Evolutionary conservation across 768 basidiomycete genomes (phyloP), one percentile per base, ranked within the genome.

Genomic region (Mrakia frigida): DNA sequence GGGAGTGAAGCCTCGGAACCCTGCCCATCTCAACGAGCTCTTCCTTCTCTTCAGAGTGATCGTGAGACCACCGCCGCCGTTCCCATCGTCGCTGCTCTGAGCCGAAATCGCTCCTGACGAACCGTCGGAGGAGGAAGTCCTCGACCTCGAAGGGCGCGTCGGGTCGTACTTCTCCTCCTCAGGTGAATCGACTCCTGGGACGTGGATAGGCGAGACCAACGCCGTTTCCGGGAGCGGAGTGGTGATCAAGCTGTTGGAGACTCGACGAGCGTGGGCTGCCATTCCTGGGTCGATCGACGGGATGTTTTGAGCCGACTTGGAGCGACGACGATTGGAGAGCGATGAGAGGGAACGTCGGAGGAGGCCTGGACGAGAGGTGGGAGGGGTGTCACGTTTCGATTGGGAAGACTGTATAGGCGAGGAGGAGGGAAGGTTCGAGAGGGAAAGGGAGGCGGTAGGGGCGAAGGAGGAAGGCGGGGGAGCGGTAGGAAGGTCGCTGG

Each of bases 311-410:
- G 70, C 5, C 13, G 75, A 73, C n/a, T 76, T 52, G 18, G 46
- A 13, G 25, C 53, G 43, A 25, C 71, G 75, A 28, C 75, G 70
- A 21, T 50, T 50, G 18, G 75, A 72, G 50, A 76, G 50, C 10
- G 75, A 65, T 21, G 75, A 71, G 39, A 76, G 75, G 21, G 75
- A 76, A 11, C 75, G 70, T 16, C 59, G 41, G 18, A 76, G 75
- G 37, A 67, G 52, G 16, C 56, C 56, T 23, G 70, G 35, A 2
- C 63, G 70, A n/a, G 70, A 61, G 9, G 43, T 13, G 11, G 28
- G 61, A 23, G 59, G 25, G 41, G 56, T 31, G 50, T 50, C 23
- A 10, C 28, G 25, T 31, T 28, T 61, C 43, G 70, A 39, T 35
- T 33, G 43, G 52, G 23, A 16, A n/a, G 25, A 3, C 6, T 35